phyloP scores from a whole-genome alignment of 148 eudicot genomes.

The Chenopodium formosanum region DNA sequence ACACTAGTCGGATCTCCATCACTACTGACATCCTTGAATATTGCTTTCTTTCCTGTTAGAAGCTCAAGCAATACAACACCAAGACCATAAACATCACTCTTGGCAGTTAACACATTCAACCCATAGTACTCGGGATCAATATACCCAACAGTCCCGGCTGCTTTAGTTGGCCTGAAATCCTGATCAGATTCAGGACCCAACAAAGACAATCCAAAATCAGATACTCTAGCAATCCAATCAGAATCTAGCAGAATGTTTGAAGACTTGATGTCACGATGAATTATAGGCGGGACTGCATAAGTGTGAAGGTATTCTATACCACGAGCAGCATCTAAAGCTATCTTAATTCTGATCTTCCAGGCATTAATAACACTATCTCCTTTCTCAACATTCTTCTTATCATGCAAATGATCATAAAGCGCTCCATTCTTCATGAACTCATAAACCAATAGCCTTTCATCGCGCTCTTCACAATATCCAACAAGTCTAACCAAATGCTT shows the following conservation, averaged over 20 bases:
- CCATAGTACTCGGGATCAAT: constrained; percentile 95
- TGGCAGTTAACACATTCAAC: constrained; percentile 83
- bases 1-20: constrained; percentile 55
- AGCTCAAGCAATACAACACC: constrained; percentile 91
- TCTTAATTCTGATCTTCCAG: constrained; percentile 85
- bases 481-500: constrained; percentile 91
- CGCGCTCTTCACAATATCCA: constrained; percentile 89
- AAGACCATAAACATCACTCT: constrained; percentile 93
- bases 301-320: constrained; percentile 92
- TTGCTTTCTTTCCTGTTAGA: constrained; percentile 79
- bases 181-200: constrained; percentile 59
- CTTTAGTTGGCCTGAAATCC: constrained; percentile 58
- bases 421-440: constrained; percentile 96
- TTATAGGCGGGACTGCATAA: constrained; percentile 95
- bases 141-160: constrained; percentile 93
- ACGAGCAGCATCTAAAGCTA: constrained; percentile 78
- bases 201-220: constrained; percentile 91
- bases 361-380: constrained; percentile 56
- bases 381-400: constrained; percentile 60
- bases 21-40: constrained; percentile 50
- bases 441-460: constrained; percentile 82
- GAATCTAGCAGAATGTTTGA: constrained; percentile 83
- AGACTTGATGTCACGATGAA: constrained; percentile 87
- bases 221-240: constrained; percentile 86
- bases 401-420: constrained; percentile 77